Conservation (phyloP, 2,329 filamentous ascomycete genomes). For the Alternaria hordeiaustralica region DNA sequence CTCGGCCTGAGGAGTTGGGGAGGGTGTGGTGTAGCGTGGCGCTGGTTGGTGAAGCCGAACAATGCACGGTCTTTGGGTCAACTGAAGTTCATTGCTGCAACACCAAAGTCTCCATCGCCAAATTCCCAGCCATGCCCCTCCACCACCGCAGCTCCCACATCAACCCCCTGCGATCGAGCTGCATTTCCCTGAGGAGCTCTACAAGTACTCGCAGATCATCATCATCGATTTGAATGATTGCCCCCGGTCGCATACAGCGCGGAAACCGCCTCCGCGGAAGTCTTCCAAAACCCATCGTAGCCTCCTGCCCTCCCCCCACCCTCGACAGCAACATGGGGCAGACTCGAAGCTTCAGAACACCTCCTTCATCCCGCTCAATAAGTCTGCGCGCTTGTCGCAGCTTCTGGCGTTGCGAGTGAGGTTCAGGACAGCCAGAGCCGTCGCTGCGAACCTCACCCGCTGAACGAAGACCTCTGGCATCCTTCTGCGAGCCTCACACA, state of each 20-base stretch:
- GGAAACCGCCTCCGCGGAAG: background rate
- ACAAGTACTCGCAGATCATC: background rate
- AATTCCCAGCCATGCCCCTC: conserved; percentile 1
- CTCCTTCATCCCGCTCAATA: background rate
- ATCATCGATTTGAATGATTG: background rate
- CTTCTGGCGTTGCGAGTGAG: background rate
- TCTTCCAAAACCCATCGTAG: background rate
- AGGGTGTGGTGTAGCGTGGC: background rate
- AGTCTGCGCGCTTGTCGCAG: background rate
- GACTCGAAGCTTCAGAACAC: background rate
- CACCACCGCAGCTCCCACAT: background rate
- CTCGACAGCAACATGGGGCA: background rate
- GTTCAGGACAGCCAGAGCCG: background rate
- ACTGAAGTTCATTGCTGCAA: conserved; percentile 8
- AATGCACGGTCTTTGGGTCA: conserved; percentile 6
- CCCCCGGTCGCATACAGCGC: background rate
- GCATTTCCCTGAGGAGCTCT: background rate
- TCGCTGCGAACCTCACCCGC: background rate
- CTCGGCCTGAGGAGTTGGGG: background rate
- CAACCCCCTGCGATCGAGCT: background rate
- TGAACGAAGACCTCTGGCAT: background rate
- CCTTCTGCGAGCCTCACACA: background rate
- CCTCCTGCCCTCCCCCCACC: background rate
- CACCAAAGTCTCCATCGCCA: conserved; percentile 12
- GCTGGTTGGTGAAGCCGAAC: background rate